phyloP scores from a whole-genome alignment of 441 rosid species.

The Mallotus repandus region DNA sequence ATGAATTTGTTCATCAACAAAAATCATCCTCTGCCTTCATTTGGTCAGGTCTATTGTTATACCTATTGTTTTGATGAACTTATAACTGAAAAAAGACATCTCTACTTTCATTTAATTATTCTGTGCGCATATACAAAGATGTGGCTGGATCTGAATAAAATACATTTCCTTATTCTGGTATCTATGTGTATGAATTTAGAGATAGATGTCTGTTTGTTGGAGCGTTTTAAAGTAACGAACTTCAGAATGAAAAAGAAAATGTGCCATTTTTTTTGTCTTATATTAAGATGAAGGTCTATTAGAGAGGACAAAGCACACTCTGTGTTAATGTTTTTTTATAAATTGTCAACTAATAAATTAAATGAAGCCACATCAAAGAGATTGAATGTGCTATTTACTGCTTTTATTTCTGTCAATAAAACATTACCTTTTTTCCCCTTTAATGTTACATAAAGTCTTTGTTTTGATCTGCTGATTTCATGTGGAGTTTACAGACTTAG shows the following conservation, averaged over 20 bases:
- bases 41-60: not conserved
- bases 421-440: not conserved
- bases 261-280: no score
- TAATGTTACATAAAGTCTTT: not conserved
- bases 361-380: not conserved
- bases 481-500: not conserved
- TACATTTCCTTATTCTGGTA: not conserved
- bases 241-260: no score
- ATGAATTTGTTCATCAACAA: not conserved
- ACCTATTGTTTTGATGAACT: not conserved
- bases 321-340: not conserved
- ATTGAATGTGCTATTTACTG: not conserved
- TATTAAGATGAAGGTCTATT: not conserved
- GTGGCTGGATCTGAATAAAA: not conserved
- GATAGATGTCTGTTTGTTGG: not conserved
- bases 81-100: not conserved
- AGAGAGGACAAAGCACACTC: not conserved
- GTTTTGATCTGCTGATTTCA: not conserved
- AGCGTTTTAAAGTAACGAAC: not conserved
- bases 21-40: not conserved
- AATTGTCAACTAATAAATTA: not conserved
- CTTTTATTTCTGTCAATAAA: not conserved
- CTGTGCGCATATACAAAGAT: not conserved
- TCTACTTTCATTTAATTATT: constrained; percentile 6
- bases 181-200: not conserved